phyloP scores from a whole-genome alignment of 345 rosid genomes.

The Arabidopsis arenosa region DNA sequence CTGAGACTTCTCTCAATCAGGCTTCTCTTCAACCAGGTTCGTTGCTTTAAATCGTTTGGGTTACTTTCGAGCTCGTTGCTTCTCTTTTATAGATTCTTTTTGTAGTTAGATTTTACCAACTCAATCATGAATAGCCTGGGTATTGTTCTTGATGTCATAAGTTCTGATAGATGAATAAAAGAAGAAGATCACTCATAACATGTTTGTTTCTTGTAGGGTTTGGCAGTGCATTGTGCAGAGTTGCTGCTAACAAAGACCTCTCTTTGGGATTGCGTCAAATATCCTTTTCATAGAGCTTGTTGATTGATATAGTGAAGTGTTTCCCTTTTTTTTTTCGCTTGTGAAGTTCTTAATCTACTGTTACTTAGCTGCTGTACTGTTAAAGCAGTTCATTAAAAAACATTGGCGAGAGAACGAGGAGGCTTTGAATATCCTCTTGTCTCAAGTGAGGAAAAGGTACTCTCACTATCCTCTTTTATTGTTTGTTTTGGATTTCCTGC shows the following conservation, averaged over 20 bases:
- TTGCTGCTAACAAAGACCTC: conserved; percentile 78
- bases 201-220: conserved; percentile 60
- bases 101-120: no score
- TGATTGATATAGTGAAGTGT: conserved; percentile 13
- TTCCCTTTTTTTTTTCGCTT: not conserved
- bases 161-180: not conserved
- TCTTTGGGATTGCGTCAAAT: conserved; percentile 87
- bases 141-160: not conserved
- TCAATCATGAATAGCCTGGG: not conserved
- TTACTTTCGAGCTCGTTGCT: not conserved
- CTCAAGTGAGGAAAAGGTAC: conserved; percentile 77
- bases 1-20: conserved; percentile 81
- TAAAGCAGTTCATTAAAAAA: conserved; percentile 85
- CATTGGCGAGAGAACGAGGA: conserved; percentile 95
- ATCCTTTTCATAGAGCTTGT: conserved; percentile 58
- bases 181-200: not conserved
- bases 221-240: conserved; percentile 77
- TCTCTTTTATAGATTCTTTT: not conserved
- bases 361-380: conserved; percentile 91
- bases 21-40: conserved; percentile 92
- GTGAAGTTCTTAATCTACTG: conserved; percentile 56
- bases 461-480: conserved; percentile 9
- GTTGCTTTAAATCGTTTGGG: not conserved
- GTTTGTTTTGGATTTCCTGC: conserved; percentile 16
- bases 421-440: conserved; percentile 73